phyloP scores from a whole-genome alignment of 768 basidiomycete species.

The Hericium alpestre region DNA sequence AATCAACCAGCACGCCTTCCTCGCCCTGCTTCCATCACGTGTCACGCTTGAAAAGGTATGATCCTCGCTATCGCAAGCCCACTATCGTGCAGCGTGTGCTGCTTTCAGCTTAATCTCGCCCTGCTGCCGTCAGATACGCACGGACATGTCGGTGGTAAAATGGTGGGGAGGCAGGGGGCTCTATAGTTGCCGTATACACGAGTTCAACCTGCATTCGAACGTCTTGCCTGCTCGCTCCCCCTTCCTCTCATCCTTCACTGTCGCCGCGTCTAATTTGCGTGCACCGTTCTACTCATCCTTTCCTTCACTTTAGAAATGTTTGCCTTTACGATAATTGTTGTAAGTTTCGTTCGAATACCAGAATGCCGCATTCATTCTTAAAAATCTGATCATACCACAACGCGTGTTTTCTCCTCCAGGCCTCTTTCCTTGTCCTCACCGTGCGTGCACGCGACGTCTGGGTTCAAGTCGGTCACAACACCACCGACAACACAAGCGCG shows the following conservation, averaged over 20 bases:
- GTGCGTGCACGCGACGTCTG: conserved; percentile 29
- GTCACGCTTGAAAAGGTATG: no score
- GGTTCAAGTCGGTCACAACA: conserved; percentile 37
- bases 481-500: conserved; percentile 29
- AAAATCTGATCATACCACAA: neutral
- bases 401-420: conserved; percentile 1
- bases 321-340: neutral
- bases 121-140: no score
- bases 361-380: neutral
- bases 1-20: no score
- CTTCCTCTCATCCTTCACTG: neutral
- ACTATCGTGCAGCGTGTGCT: no score
- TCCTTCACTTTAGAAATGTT: neutral
- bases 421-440: conserved; percentile 10
- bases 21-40: no score
- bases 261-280: no score
- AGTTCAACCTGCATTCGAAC: no score
- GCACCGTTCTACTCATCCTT: neutral
- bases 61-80: no score
- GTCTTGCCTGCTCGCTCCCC: neutral
- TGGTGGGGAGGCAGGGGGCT: no score
- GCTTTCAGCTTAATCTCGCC: no score
- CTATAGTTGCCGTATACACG: no score
- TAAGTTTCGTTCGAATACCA: neutral
- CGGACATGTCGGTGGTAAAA: no score